These are phyloP conservation scores for Typha latifolia DNA, from an alignment of 176 grass and related monocot species.

Conservation along the genomic window DNA sequence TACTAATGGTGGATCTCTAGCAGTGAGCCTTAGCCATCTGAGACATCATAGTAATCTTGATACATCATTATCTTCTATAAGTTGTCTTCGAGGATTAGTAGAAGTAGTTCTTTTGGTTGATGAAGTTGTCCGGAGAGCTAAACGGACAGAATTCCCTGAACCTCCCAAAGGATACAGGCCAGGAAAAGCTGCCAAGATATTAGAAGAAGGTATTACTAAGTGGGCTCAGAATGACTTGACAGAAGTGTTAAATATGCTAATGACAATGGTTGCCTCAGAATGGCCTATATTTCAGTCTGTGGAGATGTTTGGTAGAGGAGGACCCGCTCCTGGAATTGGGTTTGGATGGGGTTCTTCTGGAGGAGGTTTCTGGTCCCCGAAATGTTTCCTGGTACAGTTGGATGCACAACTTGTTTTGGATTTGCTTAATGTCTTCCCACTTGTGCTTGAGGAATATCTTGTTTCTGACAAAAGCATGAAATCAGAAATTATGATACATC, in stretches of 20 bases:
- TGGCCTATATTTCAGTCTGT: constrained; percentile 43
- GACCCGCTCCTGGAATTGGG: constrained; percentile 83
- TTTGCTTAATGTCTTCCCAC: constrained; percentile 47
- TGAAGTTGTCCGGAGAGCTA: constrained; percentile 45
- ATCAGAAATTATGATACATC: constrained; percentile 15
- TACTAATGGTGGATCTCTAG: constrained; percentile 31
- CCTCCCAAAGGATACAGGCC: constrained; percentile 21
- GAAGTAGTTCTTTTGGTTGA: constrained; percentile 51
- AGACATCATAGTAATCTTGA: constrained; percentile 39
- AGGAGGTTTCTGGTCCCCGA: constrained; percentile 85
- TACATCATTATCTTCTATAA: constrained; percentile 55
- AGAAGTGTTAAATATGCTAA: constrained; percentile 33
- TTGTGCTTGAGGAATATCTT: constrained; percentile 9
- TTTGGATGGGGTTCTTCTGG: constrained; percentile 82
- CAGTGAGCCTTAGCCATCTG: constrained; percentile 40
- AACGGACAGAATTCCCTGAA: constrained; percentile 23
- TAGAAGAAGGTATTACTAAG: constrained; percentile 70
- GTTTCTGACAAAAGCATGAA: constrained; percentile 9
- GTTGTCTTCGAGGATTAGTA: constrained; percentile 69
- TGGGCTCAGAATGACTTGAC: constrained; percentile 47
- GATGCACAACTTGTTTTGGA: constrained; percentile 67
- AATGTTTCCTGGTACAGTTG: constrained; percentile 47
- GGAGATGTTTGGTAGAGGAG: constrained; percentile 87
- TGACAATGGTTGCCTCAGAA: constrained; percentile 39
- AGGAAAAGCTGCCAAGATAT: constrained; percentile 52